phyloP scores from a whole-genome alignment of 495 filamentous ascomycete genomes.

The Friedmanniomyces endolithicus region DNA sequence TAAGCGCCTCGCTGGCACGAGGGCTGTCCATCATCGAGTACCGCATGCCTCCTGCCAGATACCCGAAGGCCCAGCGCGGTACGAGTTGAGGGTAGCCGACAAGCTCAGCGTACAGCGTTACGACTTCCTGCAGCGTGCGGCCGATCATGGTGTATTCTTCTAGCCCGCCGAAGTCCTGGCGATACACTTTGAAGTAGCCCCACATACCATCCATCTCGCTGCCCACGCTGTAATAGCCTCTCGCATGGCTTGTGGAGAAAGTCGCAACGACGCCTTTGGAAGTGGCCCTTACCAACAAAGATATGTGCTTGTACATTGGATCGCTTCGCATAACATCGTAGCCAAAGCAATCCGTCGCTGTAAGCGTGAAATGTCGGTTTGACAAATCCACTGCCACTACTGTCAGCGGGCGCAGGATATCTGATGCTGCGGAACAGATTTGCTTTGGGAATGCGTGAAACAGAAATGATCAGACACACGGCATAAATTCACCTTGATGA shows the following conservation, averaged over 20 bases:
- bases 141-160: slow-evolving; percentile 60
- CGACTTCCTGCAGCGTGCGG: slow-evolving; percentile 49
- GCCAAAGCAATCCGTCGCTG: slow-evolving; percentile 55
- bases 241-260: slow-evolving; percentile 51
- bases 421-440: too few species aligned
- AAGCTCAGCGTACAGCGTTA: slow-evolving; percentile 50
- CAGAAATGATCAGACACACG: too few species aligned
- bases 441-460: too few species aligned
- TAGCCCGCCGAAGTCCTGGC: slow-evolving; percentile 56
- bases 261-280: slow-evolving; percentile 48
- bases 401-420: too few species aligned
- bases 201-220: slow-evolving; percentile 58
- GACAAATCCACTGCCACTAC: too few species aligned
- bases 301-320: slow-evolving; percentile 62
- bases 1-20: slow-evolving; percentile 42
- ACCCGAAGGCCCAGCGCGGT: slow-evolving; percentile 56
- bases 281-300: slow-evolving; percentile 52
- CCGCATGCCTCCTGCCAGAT: slow-evolving; percentile 57
- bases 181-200: slow-evolving; percentile 58
- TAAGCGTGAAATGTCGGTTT: slow-evolving; percentile 50
- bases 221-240: slow-evolving; percentile 54
- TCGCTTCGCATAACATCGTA: slow-evolving; percentile 60
- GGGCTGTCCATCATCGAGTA: slow-evolving; percentile 54
- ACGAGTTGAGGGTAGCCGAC: slow-evolving; percentile 53
- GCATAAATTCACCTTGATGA: too few species aligned